A percentile compares a stretch with the other conserved stretches of the same genome.
phyloP scores from a whole-genome alignment of 257 asterid species.

The Nicotiana tomentosiformis region DNA sequence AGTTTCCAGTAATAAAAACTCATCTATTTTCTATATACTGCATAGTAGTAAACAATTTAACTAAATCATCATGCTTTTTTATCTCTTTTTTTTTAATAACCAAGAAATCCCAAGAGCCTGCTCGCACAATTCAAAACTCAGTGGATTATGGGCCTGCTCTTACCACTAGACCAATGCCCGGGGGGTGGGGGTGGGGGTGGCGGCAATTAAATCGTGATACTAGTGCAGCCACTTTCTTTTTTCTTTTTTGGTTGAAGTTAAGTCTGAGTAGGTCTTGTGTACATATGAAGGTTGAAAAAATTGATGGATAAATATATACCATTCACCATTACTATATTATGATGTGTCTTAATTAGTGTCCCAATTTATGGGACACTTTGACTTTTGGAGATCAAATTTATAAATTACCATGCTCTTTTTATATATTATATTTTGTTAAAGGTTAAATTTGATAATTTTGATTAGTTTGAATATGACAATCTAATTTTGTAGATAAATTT shows the following conservation, averaged over 20 bases:
- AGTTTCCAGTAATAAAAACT: not conserved
- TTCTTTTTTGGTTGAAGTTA: not conserved
- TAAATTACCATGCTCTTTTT: not conserved
- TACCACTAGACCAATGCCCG: not conserved
- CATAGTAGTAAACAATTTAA: not conserved
- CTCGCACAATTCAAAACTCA: not conserved
- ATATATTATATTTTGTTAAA: not conserved
- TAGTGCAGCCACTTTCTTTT: not conserved
- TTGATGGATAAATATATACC: not conserved
- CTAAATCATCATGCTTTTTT: not conserved
- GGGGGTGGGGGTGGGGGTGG: no score
- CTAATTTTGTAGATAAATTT: not conserved
- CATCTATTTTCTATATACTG: not conserved
- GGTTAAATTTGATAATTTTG: not conserved
- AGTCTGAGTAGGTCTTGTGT: not conserved
- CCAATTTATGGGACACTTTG: not conserved
- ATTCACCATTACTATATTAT: not conserved
- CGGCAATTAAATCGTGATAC: not conserved
- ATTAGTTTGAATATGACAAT: not conserved
- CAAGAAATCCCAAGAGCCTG: not conserved
- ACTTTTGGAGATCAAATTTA: not conserved
- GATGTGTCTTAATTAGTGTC: not conserved
- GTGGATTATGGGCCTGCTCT: not conserved
- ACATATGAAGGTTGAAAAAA: not conserved
- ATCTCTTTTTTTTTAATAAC: not conserved